Evolutionary conservation across 2,329 filamentous ascomycete species (phyloP).

Genomic region (Nothomitra cinnamomea): DNA sequence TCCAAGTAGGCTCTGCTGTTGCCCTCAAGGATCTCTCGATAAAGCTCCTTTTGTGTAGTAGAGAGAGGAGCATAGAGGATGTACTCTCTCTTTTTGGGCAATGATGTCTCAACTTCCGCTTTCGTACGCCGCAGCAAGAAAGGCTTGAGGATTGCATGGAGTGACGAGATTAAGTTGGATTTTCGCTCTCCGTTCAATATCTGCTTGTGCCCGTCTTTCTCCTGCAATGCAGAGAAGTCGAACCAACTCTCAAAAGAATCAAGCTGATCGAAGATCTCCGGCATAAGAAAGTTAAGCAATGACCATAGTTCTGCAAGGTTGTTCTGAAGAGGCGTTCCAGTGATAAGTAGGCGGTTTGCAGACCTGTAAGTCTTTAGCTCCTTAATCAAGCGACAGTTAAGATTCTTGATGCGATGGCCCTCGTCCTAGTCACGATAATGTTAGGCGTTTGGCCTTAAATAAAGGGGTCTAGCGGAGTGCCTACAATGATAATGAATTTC

Average conservation of each 20-base stretch:
- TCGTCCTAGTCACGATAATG: slow-evolving; percentile 45
- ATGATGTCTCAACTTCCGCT: slow-evolving; percentile 72
- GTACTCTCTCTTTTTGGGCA: slow-evolving; percentile 96
- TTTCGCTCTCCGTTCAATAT: slow-evolving; percentile 66
- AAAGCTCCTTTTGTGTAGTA: slow-evolving; percentile 76
- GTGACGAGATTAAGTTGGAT: slow-evolving; percentile 64
- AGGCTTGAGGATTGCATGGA: slow-evolving; percentile 85
- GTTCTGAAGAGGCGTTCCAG: slow-evolving; percentile 88
- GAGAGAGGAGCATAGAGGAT: slow-evolving; percentile 89
- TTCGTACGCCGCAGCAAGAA: slow-evolving; percentile 79
- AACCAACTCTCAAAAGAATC: slow-evolving; percentile 94
- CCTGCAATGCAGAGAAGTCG: slow-evolving; percentile 81
- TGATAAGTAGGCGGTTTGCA: slow-evolving; percentile 80
- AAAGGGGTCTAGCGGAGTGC: slow-evolving; percentile 15
- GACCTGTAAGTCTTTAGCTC: slow-evolving; percentile 80
- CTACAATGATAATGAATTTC: slow-evolving; percentile 91
- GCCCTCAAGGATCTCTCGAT: slow-evolving; percentile 51
- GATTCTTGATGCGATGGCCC: slow-evolving; percentile 92
- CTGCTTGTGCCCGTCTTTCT: slow-evolving; percentile 61
- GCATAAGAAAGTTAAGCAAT: slow-evolving; percentile 78
- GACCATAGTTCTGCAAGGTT: slow-evolving; percentile 94
- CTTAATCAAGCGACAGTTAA: slow-evolving; percentile 80
- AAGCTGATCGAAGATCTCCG: slow-evolving; percentile 82
- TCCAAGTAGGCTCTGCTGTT: slow-evolving; percentile 45
- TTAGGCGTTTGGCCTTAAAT: slow-evolving; percentile 9